Conservation (phyloP, 116 monocot genomes). For the Phalaenopsis hybrid region DNA sequence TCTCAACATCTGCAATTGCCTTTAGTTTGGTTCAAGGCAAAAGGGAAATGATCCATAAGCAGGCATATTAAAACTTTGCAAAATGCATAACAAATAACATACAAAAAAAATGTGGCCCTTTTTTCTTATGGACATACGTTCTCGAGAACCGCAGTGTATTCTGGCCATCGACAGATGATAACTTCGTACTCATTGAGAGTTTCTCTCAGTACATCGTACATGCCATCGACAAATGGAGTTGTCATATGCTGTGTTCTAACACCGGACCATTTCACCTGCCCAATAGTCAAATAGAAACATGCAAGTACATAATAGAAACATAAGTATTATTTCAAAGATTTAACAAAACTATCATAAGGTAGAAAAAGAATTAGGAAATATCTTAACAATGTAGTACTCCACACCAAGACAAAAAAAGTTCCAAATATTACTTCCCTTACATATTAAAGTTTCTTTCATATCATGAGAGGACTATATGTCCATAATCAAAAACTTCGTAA, state of each 20-base stretch:
- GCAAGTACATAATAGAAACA: not conserved
- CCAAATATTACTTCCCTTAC: not conserved
- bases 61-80: not conserved
- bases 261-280: constrained; percentile 92
- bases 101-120: not conserved
- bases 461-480: not conserved
- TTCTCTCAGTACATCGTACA: constrained; percentile 77
- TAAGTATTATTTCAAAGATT: not conserved
- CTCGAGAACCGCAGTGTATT: constrained; percentile 76
- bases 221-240: constrained; percentile 93
- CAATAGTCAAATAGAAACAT: not conserved
- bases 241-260: constrained; percentile 77
- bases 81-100: not conserved
- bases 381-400: not conserved
- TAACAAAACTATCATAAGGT: not conserved
- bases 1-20: constrained; percentile 72
- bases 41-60: not conserved
- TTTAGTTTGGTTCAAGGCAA: constrained; percentile 18
- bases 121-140: constrained; percentile 41
- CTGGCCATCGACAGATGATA: constrained; percentile 94
- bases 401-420: not conserved
- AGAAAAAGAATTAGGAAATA: not conserved
- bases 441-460: not conserved
- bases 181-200: constrained; percentile 86
- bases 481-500: not conserved